Conservation (phyloP, 371 early-diverging fungal species). For the Mucor indicus region DNA sequence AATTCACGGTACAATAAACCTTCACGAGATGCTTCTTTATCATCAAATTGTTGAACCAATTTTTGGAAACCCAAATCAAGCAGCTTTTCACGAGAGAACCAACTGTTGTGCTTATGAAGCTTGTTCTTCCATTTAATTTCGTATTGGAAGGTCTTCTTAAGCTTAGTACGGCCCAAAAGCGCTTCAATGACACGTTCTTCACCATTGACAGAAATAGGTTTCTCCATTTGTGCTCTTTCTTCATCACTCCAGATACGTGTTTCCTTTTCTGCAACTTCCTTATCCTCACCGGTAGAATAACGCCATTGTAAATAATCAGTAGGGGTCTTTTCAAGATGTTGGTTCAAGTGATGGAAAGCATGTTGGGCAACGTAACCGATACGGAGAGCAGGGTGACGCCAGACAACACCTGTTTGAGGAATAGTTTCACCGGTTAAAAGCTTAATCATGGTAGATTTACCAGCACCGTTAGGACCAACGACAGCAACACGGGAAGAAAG, state of each 20-base stretch:
- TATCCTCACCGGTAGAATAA: slow-evolving; percentile 76
- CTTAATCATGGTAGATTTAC: slow-evolving; percentile 87
- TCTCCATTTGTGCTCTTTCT: slow-evolving; percentile 66
- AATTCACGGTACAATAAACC: slow-evolving; percentile 70
- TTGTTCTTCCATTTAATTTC: slow-evolving; percentile 78
- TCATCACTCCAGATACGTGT: slow-evolving; percentile 67
- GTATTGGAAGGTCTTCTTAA: slow-evolving; percentile 80
- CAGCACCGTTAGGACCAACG: slow-evolving; percentile 80
- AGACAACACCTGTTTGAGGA: slow-evolving; percentile 66
- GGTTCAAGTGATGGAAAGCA: slow-evolving; percentile 84
- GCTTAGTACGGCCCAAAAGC: slow-evolving; percentile 73
- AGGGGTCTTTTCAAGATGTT: slow-evolving; percentile 78
- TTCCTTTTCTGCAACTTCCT: slow-evolving; percentile 75
- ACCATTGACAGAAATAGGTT: slow-evolving; percentile 52
- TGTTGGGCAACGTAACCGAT: slow-evolving; percentile 90
- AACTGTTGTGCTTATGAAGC: slow-evolving; percentile 68
- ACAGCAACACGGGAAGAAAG: slow-evolving; percentile 80
- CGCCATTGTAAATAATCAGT: slow-evolving; percentile 84
- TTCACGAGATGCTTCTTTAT: slow-evolving; percentile 76
- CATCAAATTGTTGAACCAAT: slow-evolving; percentile 76
- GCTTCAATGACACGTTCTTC: slow-evolving; percentile 59
- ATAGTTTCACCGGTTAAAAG: slow-evolving; percentile 70
- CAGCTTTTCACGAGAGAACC: slow-evolving; percentile 70
- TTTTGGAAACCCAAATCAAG: slow-evolving; percentile 74
- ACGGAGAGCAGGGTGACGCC: slow-evolving; percentile 74